Evolutionary conservation across 2,329 filamentous ascomycete species (phyloP), one percentile per base, ranked within the genome.

Genomic region (Botryotinia calthae): DNA sequence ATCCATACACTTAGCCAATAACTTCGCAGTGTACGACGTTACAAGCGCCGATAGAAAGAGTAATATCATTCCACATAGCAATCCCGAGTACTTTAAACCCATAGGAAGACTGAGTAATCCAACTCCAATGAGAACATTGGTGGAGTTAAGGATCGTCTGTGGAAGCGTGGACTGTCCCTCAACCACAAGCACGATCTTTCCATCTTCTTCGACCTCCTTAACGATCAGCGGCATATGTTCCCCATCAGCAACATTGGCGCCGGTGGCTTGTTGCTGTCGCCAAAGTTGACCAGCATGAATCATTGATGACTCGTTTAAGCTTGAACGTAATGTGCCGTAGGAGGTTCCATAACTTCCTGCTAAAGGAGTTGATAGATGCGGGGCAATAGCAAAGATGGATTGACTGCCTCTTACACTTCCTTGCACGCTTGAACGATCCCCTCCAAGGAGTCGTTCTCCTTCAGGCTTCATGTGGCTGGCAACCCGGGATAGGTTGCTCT

Each of bases 101-200:
- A 98, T 87, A 9, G 95, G 96, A 71, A 99, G 85, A 82, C 93
- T 97, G 68, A 99, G 86, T 44, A 99, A 84, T 0, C 95, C 95
- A 44, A 99, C 91, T 25, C 95, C 95, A 74, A 98, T 95, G 73
- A 98, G 84, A 68, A 97, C 93, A 76, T 86, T 87, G 42, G 71
- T 95, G 4, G 94, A 97, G 83, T 99, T 99, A 86, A 98, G 97
- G 75, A 98, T 88, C 10, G 95, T 98, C 84, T 98, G 95, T 0
- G 94, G 94, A 25, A 98, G 86, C 1, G 95, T 99, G n/a, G 94
- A 97, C 83, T 97, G 94, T 56, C 95, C 95, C 75, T 97, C 92
- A 3, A 97, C 90, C 3, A 95, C 88, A 77, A 95, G 88, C 72
- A 97, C 89, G 65, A 95, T 88, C 79, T 91, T 94, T 59, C 96